These are phyloP conservation scores for Patellifolia procumbens DNA, from an alignment of 179 eudicot genomes.

Conservation along the genomic window DNA sequence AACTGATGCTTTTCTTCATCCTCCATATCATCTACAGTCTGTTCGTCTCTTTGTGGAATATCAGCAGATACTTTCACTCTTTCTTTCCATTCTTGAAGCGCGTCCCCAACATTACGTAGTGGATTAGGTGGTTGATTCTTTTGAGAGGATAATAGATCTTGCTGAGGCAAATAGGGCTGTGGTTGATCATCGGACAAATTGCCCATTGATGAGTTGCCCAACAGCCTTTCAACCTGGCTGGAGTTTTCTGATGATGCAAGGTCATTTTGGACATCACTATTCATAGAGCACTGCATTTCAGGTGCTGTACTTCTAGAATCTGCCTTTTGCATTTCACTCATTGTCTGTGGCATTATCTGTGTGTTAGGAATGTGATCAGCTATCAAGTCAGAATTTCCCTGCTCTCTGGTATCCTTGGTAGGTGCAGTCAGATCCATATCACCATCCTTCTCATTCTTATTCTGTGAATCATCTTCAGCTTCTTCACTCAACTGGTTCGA, in stretches of 20 bases:
- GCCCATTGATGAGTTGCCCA: constrained; percentile 61
- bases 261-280: constrained; percentile 48
- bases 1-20: constrained; percentile 73
- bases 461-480: constrained; percentile 41
- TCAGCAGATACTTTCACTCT: constrained; percentile 81
- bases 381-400: constrained; percentile 31
- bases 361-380: constrained; percentile 40
- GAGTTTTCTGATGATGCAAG: constrained; percentile 60
- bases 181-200: constrained; percentile 51
- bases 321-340: constrained; percentile 39
- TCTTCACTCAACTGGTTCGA: constrained; percentile 45
- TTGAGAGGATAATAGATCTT: constrained; percentile 46
- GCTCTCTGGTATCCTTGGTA: constrained; percentile 41
- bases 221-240: constrained; percentile 49
- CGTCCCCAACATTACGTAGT: constrained; percentile 78
- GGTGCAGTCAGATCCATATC: constrained; percentile 41
- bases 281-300: constrained; percentile 56
- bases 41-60: constrained; percentile 45
- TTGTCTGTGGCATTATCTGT: constrained; percentile 48
- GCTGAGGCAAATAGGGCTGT: constrained; percentile 48
- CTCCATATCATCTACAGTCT: constrained; percentile 47
- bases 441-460: constrained; percentile 41
- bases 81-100: constrained; percentile 96
- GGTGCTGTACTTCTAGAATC: constrained; percentile 41
- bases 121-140: constrained; percentile 86